A percentile compares a stretch with the other conserved stretches of the same genome.
These are phyloP conservation scores for Yarrowia sp. DNA, from an alignment of 805 yeast genomes.

Conservation along the genomic window DNA sequence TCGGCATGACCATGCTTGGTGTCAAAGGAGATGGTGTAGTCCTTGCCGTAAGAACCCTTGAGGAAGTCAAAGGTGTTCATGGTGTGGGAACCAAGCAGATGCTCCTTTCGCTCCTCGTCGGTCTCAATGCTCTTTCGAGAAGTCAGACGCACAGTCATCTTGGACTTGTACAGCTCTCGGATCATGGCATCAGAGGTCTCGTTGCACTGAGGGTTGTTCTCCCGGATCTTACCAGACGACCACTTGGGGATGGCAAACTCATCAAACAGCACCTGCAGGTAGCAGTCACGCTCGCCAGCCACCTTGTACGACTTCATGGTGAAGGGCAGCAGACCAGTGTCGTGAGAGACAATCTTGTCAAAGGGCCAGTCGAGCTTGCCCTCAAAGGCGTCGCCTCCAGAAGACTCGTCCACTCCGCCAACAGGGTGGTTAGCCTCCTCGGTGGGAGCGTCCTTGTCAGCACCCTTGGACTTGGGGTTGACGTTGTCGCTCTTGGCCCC, in stretches of 20 bases:
- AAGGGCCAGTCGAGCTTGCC: conserved; percentile 48
- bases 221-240: conserved; percentile 59
- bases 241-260: conserved; percentile 71
- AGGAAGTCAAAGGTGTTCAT: conserved; percentile 72
- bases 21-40: conserved; percentile 61
- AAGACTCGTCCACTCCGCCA: conserved; percentile 47
- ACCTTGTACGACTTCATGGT: conserved; percentile 65
- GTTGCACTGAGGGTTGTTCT: conserved; percentile 51
- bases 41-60: conserved; percentile 67
- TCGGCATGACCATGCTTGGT: conserved; percentile 57
- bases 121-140: conserved; percentile 57
- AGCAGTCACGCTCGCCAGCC: conserved; percentile 62
- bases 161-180: conserved; percentile 79
- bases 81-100: conserved; percentile 63
- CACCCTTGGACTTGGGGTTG: conserved; percentile 16
- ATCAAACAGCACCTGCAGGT: conserved; percentile 80
- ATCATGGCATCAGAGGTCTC: conserved; percentile 77
- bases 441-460: conserved; percentile 43
- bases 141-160: conserved; percentile 65
- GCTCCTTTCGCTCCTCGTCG: conserved; percentile 52
- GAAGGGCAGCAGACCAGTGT: conserved; percentile 78
- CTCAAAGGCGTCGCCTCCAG: conserved; percentile 58
- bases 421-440: conserved; percentile 40
- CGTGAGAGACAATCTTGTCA: conserved; percentile 62
- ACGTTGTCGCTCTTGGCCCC: conserved; percentile 50